phyloP scores from a whole-genome alignment of 192 early-diverging fungal species.

The Rhizophagus prolifer region DNA sequence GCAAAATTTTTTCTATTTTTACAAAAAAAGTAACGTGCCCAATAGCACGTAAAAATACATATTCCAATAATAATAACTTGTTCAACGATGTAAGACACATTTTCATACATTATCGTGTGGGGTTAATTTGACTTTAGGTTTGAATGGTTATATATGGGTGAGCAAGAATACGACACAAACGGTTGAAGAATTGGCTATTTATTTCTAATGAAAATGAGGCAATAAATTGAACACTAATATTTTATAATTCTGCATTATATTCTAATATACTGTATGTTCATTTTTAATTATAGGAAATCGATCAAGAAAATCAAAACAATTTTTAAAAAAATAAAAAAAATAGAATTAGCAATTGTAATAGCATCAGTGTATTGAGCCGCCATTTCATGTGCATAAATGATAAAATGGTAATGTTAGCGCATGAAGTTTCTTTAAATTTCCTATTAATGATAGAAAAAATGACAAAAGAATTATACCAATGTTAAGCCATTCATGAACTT shows the following conservation, averaged over 20 bases:
- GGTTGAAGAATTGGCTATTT: constrained; percentile 74
- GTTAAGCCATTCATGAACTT: too few species aligned
- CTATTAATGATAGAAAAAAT: too few species aligned
- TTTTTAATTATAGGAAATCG: too few species aligned
- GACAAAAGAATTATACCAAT: too few species aligned
- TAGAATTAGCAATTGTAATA: constrained; percentile 79
- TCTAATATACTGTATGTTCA: constrained; percentile 32
- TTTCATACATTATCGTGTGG: constrained; percentile 90
- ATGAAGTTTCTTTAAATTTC: constrained; percentile 72
- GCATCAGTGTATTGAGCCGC: constrained; percentile 76
- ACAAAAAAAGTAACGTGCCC: too few species aligned
- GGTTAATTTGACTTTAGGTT: constrained; percentile 89
- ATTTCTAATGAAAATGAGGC: constrained; percentile 89
- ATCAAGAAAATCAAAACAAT: constrained; percentile 68
- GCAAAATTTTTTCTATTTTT: too few species aligned
- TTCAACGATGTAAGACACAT: constrained; percentile 92
- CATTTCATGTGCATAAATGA: constrained; percentile 85
- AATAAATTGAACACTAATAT: background rate
- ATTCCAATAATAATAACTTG: too few species aligned
- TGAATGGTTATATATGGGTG: constrained; percentile 98
- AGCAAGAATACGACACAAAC: constrained; percentile 64
- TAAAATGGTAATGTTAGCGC: constrained; percentile 84
- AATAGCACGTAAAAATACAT: too few species aligned
- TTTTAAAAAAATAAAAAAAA: too few species aligned
- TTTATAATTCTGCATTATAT: background rate